Evolutionary conservation across 768 basidiomycete species (phyloP), one percentile per base, ranked within the genome.

Genomic region (Xerocomus potaroensis): DNA sequence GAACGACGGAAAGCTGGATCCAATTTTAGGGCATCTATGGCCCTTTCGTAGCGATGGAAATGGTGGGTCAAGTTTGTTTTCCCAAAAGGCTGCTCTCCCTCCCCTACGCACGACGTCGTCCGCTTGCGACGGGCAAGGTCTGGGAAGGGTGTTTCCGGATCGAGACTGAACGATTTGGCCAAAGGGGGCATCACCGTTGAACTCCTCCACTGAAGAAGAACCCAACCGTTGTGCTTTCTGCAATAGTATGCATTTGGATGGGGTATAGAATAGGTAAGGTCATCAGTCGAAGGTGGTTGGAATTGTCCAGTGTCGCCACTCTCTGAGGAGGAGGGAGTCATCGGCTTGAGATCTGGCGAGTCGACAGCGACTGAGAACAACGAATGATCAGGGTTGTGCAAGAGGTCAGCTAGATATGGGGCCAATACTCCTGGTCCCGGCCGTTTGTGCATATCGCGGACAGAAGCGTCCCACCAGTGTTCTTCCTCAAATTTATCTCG

Each of bases 191-290:
- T 59, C 30, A 81, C 72, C 16, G 73, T 70, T 11, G 84, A 82
- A 12, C 77, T 76, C 51, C 79, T 80, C 83, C 84, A 87, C 31
- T 70, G 72, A 14, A 91, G 70, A 31, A 91, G 75, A 27, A 89
- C 78, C 89, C 89, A 92, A 6, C 84, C 83, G 54, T 91, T 87
- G 47, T 91, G 85, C 60, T 80, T 82, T 19, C 80, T 78, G 59
- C 88, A 91, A 60, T 86, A 92, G 61, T 87, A 87, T 12, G 86
- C 87, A 54, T 87, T 79, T 5, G 89, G 83, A 60, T 92, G 88
- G 11, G 90, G 89, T 24, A 87, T 73, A 24, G 87, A 75, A 14
- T 74, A 77, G n/a, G 74, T 76, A 6, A 83, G 70, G 55, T 89
- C 85, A 29, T 80, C 78, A 47, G 74, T 70, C n/a, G 80, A 72